These are phyloP conservation scores for Neoconidiobolus thromboides DNA, from an alignment of 371 early-diverging fungal species.

Conservation along the genomic window DNA sequence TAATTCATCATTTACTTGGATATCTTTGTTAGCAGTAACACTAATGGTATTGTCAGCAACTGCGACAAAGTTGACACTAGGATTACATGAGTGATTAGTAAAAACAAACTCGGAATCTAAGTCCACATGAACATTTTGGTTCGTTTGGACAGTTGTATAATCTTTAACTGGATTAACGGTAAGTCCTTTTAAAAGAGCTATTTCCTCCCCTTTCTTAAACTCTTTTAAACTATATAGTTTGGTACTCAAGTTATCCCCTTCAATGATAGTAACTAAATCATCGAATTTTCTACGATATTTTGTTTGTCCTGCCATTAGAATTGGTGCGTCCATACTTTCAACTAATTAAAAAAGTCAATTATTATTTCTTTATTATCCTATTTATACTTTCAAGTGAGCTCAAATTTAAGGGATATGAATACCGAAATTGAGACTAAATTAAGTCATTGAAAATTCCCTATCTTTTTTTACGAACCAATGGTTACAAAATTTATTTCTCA, in stretches of 20 bases:
- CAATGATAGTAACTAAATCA: not conserved
- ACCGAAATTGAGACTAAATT: no score
- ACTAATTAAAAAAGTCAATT: no score
- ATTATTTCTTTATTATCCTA: no score
- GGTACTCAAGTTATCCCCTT: not conserved
- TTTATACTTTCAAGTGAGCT: no score
- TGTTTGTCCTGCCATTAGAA: no score
- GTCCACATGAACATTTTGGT: not conserved
- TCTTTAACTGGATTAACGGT: not conserved
- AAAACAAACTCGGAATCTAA: conserved; percentile 7
- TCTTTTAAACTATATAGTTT: not conserved
- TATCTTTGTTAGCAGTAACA: conserved; percentile 23
- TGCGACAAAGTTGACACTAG: conserved; percentile 35
- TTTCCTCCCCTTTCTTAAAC: not conserved
- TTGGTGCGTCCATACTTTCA: no score
- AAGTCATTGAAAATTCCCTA: no score
- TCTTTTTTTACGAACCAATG: no score
- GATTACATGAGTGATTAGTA: conserved; percentile 35
- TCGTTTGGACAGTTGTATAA: conserved; percentile 4
- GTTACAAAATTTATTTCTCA: no score
- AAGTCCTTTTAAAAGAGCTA: not conserved
- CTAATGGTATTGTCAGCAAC: conserved; percentile 20
- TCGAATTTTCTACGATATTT: not conserved
- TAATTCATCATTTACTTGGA: conserved; percentile 40
- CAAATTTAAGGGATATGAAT: no score